Conservation (phyloP, 1,284 basidiomycete genomes). For the Ganoderma sp. region DNA sequence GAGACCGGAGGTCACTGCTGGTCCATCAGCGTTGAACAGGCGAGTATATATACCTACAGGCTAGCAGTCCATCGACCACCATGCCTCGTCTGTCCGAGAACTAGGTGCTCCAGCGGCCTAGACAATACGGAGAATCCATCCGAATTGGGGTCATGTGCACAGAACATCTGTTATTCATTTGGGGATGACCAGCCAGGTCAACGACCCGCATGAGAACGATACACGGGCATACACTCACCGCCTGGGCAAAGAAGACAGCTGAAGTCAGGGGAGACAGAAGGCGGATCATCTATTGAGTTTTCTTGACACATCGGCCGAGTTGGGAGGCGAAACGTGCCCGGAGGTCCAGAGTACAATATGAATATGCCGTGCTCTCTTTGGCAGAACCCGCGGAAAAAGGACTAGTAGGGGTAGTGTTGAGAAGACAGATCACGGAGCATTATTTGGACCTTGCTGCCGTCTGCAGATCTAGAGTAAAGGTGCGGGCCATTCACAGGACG, state of each 20-base stretch:
- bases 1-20: constrained; percentile 19
- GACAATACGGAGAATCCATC: constrained; percentile 14
- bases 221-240: constrained; percentile 27
- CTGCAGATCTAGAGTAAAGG: neutral
- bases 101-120: neutral
- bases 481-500: neutral
- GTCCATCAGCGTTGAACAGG: neutral
- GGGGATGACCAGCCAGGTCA: neutral
- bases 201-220: constrained; percentile 21
- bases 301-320: neutral
- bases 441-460: neutral
- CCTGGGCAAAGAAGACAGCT: constrained; percentile 15
- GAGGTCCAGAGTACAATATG: neutral
- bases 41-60: constrained; percentile 21
- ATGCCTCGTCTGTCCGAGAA: neutral
- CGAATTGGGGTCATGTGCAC: constrained; percentile 15
- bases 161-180: constrained; percentile 12
- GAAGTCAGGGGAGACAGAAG: neutral
- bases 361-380: neutral
- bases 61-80: neutral
- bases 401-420: neutral
- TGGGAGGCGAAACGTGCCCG: neutral
- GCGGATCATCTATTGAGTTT: constrained; percentile 19
- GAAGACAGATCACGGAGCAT: neutral
- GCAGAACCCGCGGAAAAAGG: neutral